These are phyloP conservation scores for Phascolomyces articulosus DNA, from an alignment of 371 early-diverging fungal genomes.

Conservation along the genomic window DNA sequence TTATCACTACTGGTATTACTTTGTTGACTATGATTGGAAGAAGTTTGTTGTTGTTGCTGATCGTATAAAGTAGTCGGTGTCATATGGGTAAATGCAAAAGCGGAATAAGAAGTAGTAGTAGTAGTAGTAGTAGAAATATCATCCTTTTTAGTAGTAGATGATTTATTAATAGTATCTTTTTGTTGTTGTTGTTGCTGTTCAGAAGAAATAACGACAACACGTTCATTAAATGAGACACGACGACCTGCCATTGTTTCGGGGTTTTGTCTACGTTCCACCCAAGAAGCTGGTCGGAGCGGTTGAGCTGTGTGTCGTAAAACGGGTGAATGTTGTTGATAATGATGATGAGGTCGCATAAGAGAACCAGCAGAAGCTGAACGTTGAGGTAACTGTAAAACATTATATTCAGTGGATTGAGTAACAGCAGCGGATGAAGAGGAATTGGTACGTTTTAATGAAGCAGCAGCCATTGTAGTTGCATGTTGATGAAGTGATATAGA, in stretches of 20 bases:
- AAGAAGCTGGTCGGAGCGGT: slow-evolving; percentile 17
- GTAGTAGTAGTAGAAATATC: no score
- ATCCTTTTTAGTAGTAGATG: no score
- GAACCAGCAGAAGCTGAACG: slow-evolving; percentile 25
- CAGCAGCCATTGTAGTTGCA: background rate
- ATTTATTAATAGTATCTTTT: background rate
- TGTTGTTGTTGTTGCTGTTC: background rate
- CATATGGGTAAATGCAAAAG: no score
- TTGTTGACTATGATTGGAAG: background rate
- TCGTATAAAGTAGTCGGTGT: no score
- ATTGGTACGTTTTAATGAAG: slow-evolving; percentile 7
- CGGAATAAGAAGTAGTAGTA: no score
- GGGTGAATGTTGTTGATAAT: slow-evolving; percentile 13
- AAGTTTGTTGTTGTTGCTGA: background rate
- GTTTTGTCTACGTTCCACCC: slow-evolving; percentile 16
- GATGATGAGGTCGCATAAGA: slow-evolving; percentile 15
- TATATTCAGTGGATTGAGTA: background rate
- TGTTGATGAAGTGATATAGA: background rate
- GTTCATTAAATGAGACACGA: slow-evolving; percentile 5
- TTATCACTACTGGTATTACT: background rate
- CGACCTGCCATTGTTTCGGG: slow-evolving; percentile 6
- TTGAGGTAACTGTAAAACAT: slow-evolving; percentile 12
- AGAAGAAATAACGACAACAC: background rate
- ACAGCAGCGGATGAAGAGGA: background rate
- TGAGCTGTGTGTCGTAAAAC: slow-evolving; percentile 6